Conservation (phyloP, 2,329 filamentous ascomycete species). For the Ceratocystis albifundus region DNA sequence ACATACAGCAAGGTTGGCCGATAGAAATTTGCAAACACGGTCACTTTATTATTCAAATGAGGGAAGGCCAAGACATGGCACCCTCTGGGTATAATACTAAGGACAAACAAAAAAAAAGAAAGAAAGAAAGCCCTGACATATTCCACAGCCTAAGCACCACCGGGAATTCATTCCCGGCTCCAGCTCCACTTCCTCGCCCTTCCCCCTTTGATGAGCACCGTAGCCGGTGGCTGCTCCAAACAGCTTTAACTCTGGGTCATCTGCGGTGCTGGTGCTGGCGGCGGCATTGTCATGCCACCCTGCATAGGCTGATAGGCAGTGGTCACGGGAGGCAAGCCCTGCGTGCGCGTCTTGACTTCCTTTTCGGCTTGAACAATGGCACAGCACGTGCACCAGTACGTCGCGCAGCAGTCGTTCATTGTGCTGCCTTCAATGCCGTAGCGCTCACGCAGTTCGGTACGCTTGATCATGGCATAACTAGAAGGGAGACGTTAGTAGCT, state of each 20-base stretch:
- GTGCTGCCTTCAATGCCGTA: constrained; percentile 43
- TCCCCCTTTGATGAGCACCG: background rate
- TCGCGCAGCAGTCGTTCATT: constrained; percentile 40
- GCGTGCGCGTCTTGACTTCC: constrained; percentile 34
- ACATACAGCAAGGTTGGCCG: background rate
- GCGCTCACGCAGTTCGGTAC: constrained; percentile 41
- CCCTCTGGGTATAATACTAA: background rate
- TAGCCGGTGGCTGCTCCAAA: background rate
- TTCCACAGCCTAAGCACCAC: background rate
- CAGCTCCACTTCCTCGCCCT: background rate
- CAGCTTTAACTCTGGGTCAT: background rate
- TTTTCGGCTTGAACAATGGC: constrained; percentile 48
- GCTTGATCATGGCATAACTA: constrained; percentile 42
- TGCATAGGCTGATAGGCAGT: constrained; percentile 32
- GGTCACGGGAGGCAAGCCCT: constrained; percentile 27
- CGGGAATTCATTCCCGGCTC: background rate
- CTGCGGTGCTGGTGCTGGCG: background rate
- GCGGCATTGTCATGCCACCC: constrained; percentile 32
- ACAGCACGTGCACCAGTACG: constrained; percentile 47
- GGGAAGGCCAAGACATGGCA: background rate
- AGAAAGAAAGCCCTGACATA: background rate
- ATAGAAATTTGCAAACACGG: background rate
- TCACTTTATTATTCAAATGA: background rate
- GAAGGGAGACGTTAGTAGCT: constrained; percentile 8
- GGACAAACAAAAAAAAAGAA: background rate